phyloP scores from a whole-genome alignment of 2,329 filamentous ascomycete genomes.

The Ilyonectria mors-panacis region DNA sequence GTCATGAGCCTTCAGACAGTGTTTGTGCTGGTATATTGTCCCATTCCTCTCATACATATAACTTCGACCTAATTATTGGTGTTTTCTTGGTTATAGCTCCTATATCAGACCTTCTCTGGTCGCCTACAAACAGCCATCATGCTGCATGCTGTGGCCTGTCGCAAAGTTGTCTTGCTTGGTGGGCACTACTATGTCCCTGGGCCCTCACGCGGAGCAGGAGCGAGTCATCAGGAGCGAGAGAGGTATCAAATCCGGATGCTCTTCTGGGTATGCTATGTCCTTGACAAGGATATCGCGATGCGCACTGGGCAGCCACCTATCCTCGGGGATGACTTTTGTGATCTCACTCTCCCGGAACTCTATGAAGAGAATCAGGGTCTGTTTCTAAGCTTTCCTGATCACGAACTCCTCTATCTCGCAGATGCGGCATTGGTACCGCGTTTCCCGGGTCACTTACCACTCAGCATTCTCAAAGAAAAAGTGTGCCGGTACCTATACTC shows the following conservation, averaged over 20 bases:
- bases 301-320: constrained; percentile 66
- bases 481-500: constrained; percentile 65
- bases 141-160: constrained; percentile 60
- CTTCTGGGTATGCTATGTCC: constrained; percentile 68
- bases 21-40: constrained; percentile 59
- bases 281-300: constrained; percentile 68
- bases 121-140: constrained; percentile 60
- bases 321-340: constrained; percentile 35
- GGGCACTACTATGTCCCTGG: constrained; percentile 53
- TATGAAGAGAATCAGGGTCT: constrained; percentile 46
- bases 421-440: constrained; percentile 47
- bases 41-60: neutral
- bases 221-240: constrained; percentile 40
- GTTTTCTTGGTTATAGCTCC: constrained; percentile 46
- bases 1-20: constrained; percentile 61
- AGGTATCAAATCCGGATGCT: constrained; percentile 55
- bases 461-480: constrained; percentile 66
- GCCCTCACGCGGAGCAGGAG: constrained; percentile 4
- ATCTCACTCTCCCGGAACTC: constrained; percentile 54
- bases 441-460: constrained; percentile 61
- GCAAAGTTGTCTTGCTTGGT: constrained; percentile 64
- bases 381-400: constrained; percentile 19
- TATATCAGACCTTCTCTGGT: constrained; percentile 61
- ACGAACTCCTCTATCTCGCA: neutral
- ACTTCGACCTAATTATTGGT: neutral